These are phyloP conservation scores for Cyclaneusma minus DNA, from an alignment of 2,329 filamentous ascomycete species.

Conservation along the genomic window DNA sequence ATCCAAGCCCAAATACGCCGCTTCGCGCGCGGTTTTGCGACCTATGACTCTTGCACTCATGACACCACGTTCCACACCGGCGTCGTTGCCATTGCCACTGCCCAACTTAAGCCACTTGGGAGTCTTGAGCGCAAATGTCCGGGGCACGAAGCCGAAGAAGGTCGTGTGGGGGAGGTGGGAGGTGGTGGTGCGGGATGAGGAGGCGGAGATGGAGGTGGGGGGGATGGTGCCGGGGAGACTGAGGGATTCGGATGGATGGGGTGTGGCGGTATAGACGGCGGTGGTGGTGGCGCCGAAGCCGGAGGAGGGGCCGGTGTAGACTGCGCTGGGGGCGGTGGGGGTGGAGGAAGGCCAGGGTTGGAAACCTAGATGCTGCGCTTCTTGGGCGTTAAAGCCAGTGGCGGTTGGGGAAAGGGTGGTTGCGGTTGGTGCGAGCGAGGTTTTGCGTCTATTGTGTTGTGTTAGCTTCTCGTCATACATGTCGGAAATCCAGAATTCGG, in stretches of 20 bases:
- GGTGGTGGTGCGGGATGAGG: conserved; percentile 1
- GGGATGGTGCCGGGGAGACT: neutral
- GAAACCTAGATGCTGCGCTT: neutral
- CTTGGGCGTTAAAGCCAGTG: neutral
- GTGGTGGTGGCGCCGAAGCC: neutral
- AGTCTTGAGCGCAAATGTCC: no score
- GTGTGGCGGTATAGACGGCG: neutral
- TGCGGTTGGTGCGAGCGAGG: neutral
- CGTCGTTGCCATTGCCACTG: no score
- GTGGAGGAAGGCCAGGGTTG: neutral
- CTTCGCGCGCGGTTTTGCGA: no score
- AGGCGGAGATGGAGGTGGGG: neutral
- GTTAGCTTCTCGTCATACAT: neutral
- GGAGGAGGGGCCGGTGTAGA: neutral
- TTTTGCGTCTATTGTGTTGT: neutral
- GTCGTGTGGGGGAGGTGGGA: conserved; percentile 2
- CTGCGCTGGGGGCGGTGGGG: neutral
- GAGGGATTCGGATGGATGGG: neutral
- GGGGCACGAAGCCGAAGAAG: no score
- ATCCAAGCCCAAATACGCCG: no score
- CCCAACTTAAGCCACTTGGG: no score
- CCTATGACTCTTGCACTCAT: no score
- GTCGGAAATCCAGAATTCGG: neutral
- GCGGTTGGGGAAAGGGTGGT: neutral
- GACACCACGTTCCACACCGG: no score